These are phyloP conservation scores for Microthlaspi erraticum DNA, from an alignment of 345 rosid genomes.

Conservation along the genomic window DNA sequence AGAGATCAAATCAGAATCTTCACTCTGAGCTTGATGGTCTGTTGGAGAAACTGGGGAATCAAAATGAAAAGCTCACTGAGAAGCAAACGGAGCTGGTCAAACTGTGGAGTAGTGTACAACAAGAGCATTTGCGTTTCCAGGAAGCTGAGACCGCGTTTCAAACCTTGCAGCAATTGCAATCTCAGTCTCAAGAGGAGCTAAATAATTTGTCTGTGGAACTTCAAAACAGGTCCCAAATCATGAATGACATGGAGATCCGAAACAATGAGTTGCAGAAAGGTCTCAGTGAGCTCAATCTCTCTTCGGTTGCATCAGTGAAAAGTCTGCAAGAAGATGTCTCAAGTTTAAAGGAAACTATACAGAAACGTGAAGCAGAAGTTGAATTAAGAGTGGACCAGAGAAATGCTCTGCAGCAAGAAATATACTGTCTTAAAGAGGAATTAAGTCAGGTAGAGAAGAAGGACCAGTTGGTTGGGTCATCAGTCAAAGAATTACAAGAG, in stretches of 20 bases:
- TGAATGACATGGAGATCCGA: slow-evolving; percentile 69
- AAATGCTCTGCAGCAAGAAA: slow-evolving; percentile 91
- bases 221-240: slow-evolving; percentile 57
- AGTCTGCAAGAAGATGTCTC: slow-evolving; percentile 73
- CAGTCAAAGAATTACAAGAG: slow-evolving; percentile 63
- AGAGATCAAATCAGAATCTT: slow-evolving; percentile 77
- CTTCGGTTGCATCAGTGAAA: slow-evolving; percentile 58
- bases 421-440: slow-evolving; percentile 85
- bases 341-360: slow-evolving; percentile 66
- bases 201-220: slow-evolving; percentile 70
- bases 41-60: slow-evolving; percentile 63
- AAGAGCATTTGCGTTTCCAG: slow-evolving; percentile 77
- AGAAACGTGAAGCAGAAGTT: slow-evolving; percentile 83
- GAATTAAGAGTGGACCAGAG: slow-evolving; percentile 79
- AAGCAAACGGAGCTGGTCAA: slow-evolving; percentile 86
- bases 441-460: slow-evolving; percentile 64
- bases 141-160: slow-evolving; percentile 99
- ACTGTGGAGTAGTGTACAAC: slow-evolving; percentile 85
- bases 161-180: slow-evolving; percentile 84
- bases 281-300: slow-evolving; percentile 54
- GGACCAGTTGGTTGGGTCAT: slow-evolving; percentile 60
- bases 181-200: slow-evolving; percentile 94
- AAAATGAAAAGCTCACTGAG: slow-evolving; percentile 74
- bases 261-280: slow-evolving; percentile 62
- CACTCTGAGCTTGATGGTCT: slow-evolving; percentile 73